A percentile compares a stretch with the other conserved stretches of the same genome.
Evolutionary conservation across 306 rosid genomes (phyloP).

Genomic region (Arachis stenosperma): DNA sequence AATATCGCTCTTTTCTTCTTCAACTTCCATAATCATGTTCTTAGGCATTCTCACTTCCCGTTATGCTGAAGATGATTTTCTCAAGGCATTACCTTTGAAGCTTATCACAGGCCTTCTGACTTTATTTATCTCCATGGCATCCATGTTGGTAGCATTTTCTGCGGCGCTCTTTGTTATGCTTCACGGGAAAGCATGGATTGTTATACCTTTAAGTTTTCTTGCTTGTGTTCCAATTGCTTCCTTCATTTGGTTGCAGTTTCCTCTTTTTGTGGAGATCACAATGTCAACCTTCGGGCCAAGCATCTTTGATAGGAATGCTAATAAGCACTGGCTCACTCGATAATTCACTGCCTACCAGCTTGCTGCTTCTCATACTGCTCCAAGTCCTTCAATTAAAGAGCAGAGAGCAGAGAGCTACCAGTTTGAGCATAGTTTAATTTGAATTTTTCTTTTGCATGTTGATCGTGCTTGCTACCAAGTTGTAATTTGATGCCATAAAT

Average conservation of each 20-base stretch:
- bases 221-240: background rate
- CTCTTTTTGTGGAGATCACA: background rate
- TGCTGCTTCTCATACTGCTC: conserved; percentile 69
- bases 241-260: background rate
- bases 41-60: background rate
- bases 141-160: conserved; percentile 18
- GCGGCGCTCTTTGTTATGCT: background rate
- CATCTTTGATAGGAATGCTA: conserved; percentile 2
- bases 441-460: background rate
- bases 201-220: background rate
- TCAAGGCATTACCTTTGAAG: conserved; percentile 3
- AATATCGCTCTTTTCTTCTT: background rate
- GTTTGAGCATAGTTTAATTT: background rate
- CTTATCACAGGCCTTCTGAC: background rate
- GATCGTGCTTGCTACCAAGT: background rate
- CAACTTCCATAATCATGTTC: conserved; percentile 1
- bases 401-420: too few relatives aligned
- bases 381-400: background rate
- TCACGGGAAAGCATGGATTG: background rate
- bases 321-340: background rate
- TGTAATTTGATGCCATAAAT: conserved; percentile 9
- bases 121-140: conserved; percentile 7
- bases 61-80: conserved; percentile 12
- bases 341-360: conserved; percentile 26
- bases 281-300: background rate